These are phyloP conservation scores for Populus hybrid DNA, from an alignment of 441 rosid genomes.

Conservation along the genomic window DNA sequence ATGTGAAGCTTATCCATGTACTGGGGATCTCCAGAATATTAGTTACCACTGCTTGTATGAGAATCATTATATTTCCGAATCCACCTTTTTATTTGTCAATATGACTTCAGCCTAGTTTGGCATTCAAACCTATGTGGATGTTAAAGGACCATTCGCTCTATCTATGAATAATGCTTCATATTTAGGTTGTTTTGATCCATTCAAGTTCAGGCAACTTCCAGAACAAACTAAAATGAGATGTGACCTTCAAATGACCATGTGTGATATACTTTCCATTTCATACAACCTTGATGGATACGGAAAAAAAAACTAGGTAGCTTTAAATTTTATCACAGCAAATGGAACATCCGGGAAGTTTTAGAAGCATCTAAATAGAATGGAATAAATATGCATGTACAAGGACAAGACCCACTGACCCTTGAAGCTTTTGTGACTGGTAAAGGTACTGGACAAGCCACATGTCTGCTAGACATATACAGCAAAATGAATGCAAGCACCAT, in stretches of 20 bases:
- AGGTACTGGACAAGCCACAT: not conserved
- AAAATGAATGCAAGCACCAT: not conserved
- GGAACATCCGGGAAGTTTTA: not conserved
- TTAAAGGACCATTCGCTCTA: not conserved
- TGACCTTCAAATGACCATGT: not conserved
- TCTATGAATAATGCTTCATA: not conserved
- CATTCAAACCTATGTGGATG: not conserved
- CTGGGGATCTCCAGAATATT: not conserved
- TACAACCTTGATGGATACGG: not conserved
- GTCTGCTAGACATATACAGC: not conserved
- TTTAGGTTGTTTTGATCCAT: not conserved
- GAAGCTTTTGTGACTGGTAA: not conserved
- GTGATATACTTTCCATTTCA: not conserved
- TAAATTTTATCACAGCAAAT: not conserved
- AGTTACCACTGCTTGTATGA: not conserved
- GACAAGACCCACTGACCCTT: not conserved
- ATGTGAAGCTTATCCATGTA: not conserved
- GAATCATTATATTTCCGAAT: not conserved
- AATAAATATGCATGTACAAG: not conserved
- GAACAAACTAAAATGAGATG: not conserved
- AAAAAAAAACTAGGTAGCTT: not conserved
- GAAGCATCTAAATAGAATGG: not conserved
- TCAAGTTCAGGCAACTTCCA: not conserved
- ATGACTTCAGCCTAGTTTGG: not conserved
- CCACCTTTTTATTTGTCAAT: not conserved